These are phyloP conservation scores for Fusarium pininemorale DNA, from an alignment of 2,329 filamentous ascomycete species.

Conservation along the genomic window DNA sequence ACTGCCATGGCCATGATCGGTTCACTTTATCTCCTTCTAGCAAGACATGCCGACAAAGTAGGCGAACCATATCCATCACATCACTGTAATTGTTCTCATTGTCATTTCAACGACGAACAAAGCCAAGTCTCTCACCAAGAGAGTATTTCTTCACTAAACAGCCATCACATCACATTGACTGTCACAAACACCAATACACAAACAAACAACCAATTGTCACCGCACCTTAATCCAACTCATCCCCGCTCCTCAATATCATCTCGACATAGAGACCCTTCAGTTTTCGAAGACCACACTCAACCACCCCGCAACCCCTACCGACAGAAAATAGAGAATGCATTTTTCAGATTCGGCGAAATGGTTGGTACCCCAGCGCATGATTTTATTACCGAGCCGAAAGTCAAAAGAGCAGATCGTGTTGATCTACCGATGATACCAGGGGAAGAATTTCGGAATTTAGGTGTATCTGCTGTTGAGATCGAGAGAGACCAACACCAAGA, in stretches of 20 bases:
- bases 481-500: slow-evolving; percentile 3
- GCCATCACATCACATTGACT: neutral
- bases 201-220: neutral
- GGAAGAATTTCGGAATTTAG: neutral
- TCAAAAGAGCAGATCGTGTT: neutral
- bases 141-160: neutral
- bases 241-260: neutral
- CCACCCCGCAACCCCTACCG: slow-evolving; percentile 38
- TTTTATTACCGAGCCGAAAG: slow-evolving; percentile 33
- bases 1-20: slow-evolving; percentile 66
- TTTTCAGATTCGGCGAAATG: slow-evolving; percentile 55
- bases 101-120: neutral
- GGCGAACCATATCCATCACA: neutral
- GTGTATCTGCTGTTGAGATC: neutral
- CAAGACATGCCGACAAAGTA: slow-evolving; percentile 30
- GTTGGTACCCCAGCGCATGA: slow-evolving; percentile 58
- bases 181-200: neutral
- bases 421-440: slow-evolving; percentile 18
- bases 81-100: slow-evolving; percentile 30
- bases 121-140: neutral
- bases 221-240: neutral
- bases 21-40: slow-evolving; percentile 65
- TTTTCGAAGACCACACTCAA: slow-evolving; percentile 29
- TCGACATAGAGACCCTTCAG: neutral
- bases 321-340: slow-evolving; percentile 52